Evolutionary conservation across 1,284 basidiomycete genomes (phyloP), one percentile per base, ranked within the genome.

Genomic region (Ganoderma multipileum): DNA sequence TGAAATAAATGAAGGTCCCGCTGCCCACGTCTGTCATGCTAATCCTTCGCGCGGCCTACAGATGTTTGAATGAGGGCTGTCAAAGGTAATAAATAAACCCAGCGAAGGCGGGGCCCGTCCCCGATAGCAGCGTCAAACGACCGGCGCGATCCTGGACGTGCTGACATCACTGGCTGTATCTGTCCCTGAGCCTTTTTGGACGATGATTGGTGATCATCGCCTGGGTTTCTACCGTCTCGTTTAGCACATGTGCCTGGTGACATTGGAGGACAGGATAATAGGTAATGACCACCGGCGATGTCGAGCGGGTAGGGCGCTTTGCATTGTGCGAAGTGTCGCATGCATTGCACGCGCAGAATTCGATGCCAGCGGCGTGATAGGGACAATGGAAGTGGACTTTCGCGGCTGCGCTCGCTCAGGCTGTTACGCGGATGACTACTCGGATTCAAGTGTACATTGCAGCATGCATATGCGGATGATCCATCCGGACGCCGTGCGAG

Each of bases 331-430:
- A 23, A 36, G 47, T 33, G 47, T 38, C 2, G 38, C 38, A 9
- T 39, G 38, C 7, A 39, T 39, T 39, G 30, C 26, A 62, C 20
- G 61, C 28, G 11, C 14, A 36, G 5, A 4, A 14, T 54, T 66
- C 26, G 41, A 55, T 55, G 50, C 12, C 65, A 61, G 65, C 65
- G 38, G 65, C 64, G 36, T 38, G 64, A 39, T 14, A 39, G 38
- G 38, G 38, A 5, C 23, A 36, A 30, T 33, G 44, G 30, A 42
- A 33, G 36, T 4, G 38, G 38, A 39, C 38, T 14, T 28, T 33
- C 23, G 30, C 16, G 47, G 47, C 20, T 20, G 54, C 8, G 54
- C 33, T 55, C 26, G 52, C 55, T 33, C 33, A 8, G 0, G 33
- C 33, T 38, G 20, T 38, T 28, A 33, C 9, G 33, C 30, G 7